Evolutionary conservation across 106 monocot species (phyloP), one percentile per base, ranked within the genome.

Genomic region (Dendrobium nobile): DNA sequence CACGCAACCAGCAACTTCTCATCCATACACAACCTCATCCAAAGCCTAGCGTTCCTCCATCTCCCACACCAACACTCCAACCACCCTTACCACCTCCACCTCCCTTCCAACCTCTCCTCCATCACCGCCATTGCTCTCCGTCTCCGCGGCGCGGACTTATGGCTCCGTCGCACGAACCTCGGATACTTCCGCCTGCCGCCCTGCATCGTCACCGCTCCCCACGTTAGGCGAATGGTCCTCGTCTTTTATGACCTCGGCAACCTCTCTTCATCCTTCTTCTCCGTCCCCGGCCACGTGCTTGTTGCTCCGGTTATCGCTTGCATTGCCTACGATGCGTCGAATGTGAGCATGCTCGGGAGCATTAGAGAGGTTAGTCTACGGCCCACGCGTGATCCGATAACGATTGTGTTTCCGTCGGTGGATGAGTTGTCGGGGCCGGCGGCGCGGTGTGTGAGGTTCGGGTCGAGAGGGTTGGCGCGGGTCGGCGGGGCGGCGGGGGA

Each of bases 51-150:
- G 10, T 82, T 88, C 31, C 43, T 16, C 6, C 45, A 27, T 41
- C 41, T 82, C 27, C 22, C 42, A 11, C 27, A 33, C 4, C 72
- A 42, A 5, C 67, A 48, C 28, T 82, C 79, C 8, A 79, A 85
- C 8, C 43, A 61, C 4, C 58, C 65, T 16, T 88, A 85, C 79
- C 40, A 27, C 28, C 68, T 88, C 24, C 77, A 72, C 13, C 76
- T 85, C 88, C 88, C 88, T 0, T 41, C 55, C 27, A 82, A 85
- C 37, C 27, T 88, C 0, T 80, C 88, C 19, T 79, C 75, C 70
- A 48, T 82, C 7, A 31, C 26, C 26, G 82, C 85, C 33, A 44
- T 55, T 4, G 82, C 56, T 4, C 16, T 82, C 42, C 76, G 79
- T 54, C 13, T 84, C 10, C 73, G 82, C 15, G 67, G 84, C 67